These are phyloP conservation scores for Plasmodium blacklocki DNA, from an alignment of 169 alveolate species.

Conservation along the genomic window DNA sequence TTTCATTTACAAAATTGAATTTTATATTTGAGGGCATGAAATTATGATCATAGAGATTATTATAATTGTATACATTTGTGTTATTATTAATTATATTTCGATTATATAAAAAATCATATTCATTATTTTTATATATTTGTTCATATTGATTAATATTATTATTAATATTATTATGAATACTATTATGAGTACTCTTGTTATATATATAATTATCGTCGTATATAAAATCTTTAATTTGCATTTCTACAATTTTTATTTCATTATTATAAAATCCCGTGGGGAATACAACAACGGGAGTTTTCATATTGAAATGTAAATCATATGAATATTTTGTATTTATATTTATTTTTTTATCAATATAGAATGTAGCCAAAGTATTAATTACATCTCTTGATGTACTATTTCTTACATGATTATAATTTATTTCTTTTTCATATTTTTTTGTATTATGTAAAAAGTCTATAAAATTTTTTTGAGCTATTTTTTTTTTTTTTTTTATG, in stretches of 20 bases:
- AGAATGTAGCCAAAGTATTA: slow-evolving; percentile 48
- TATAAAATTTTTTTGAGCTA: not conserved
- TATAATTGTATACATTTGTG: not conserved
- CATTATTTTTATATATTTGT: not conserved
- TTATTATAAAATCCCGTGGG: slow-evolving; percentile 66
- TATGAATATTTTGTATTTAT: slow-evolving; percentile 35
- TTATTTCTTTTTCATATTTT: slow-evolving; percentile 23
- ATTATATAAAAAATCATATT: not conserved
- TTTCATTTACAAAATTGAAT: slow-evolving; percentile 22
- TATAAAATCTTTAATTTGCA: slow-evolving; percentile 9
- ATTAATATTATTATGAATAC: not conserved
- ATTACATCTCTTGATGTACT: slow-evolving; percentile 42
- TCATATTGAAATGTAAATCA: slow-evolving; percentile 19
- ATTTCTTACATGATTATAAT: slow-evolving; percentile 7
- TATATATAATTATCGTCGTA: slow-evolving; percentile 21
- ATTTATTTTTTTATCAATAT: slow-evolving; percentile 28
- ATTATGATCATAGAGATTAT: not conserved
- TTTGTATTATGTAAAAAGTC: slow-evolving; percentile 9
- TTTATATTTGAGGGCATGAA: slow-evolving; percentile 20
- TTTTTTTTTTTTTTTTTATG: not conserved
- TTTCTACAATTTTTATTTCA: slow-evolving; percentile 46
- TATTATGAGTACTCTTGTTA: not conserved
- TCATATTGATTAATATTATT: not conserved
- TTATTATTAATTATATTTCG: too few species aligned
- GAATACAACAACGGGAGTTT: slow-evolving; percentile 50